phyloP scores from a whole-genome alignment of 169 alveolate species.

The Hepatocystis sp. region DNA sequence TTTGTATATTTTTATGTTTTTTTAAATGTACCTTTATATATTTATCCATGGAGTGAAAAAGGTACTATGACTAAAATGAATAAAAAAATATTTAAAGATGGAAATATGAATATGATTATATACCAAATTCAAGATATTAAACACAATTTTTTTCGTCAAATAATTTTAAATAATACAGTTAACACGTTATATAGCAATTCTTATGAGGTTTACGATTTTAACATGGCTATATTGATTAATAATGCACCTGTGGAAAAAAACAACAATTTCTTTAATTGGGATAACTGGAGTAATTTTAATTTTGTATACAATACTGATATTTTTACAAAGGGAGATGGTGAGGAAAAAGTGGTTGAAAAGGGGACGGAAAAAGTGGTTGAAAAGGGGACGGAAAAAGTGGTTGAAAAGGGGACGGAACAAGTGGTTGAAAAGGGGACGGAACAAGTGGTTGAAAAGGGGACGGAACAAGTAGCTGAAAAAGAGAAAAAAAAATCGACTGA shows the following conservation, averaged over 20 bases:
- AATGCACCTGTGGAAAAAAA: conserved; percentile 3
- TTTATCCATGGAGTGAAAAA: conserved; percentile 46
- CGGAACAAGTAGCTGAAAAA: no score
- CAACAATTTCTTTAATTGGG: neutral
- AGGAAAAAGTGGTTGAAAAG: no score
- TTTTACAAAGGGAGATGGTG: conserved; percentile 8
- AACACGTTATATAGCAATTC: conserved; percentile 5
- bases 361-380: no score
- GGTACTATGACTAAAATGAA: conserved; percentile 12
- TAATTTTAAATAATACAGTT: conserved; percentile 25
- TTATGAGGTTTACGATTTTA: conserved; percentile 53
- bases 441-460: no score
- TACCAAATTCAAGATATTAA: conserved; percentile 10
- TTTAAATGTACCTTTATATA: conserved; percentile 48
- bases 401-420: no score
- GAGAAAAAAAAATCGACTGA: no score
- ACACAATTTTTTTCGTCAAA: conserved; percentile 18
- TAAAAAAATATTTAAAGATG: conserved; percentile 50
- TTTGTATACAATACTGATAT: neutral
- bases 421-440: no score
- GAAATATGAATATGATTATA: conserved; percentile 38
- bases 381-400: no score
- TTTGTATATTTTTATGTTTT: conserved; percentile 55
- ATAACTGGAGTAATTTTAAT: neutral
- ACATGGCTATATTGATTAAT: conserved; percentile 14